phyloP scores from a whole-genome alignment of 139 green algal genomes.

The Trebouxia sp. region DNA sequence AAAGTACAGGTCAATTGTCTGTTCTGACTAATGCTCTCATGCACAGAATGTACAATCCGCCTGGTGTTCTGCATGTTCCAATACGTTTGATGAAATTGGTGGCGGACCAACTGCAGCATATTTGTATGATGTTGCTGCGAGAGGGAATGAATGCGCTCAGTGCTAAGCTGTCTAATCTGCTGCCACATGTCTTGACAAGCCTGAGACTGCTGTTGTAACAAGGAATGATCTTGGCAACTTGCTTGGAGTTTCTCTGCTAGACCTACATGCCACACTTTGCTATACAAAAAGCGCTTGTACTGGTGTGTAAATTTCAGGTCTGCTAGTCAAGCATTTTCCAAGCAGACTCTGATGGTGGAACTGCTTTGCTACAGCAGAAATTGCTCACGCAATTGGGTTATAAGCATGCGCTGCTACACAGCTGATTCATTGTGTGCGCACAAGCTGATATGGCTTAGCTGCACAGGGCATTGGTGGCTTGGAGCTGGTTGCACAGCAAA shows the following conservation, averaged over 20 bases:
- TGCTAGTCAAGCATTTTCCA: too few relatives aligned
- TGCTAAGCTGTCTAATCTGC: neutral
- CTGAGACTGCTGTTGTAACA: neutral
- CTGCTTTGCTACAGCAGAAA: too few relatives aligned
- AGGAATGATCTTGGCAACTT: neutral
- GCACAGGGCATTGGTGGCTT: too few relatives aligned
- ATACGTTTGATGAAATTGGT: neutral
- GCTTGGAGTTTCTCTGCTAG: neutral
- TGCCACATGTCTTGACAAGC: neutral
- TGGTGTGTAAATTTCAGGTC: too few relatives aligned
- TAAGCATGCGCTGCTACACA: too few relatives aligned
- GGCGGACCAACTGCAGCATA: neutral
- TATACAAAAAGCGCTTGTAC: too few relatives aligned
- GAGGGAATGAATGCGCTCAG: neutral
- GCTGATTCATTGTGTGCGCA: too few relatives aligned
- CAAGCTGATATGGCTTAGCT: too few relatives aligned
- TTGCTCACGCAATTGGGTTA: too few relatives aligned
- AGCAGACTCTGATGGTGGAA: too few relatives aligned
- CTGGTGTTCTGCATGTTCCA: conserved; percentile 6
- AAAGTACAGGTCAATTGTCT: neutral
- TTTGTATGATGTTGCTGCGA: neutral
- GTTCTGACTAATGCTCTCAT: neutral
- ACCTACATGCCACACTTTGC: too few relatives aligned
- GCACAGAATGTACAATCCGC: neutral
- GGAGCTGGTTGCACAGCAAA: too few relatives aligned